Evolutionary conservation across 2,329 filamentous ascomycete genomes (phyloP).

Genomic region (Aspergillus carbonarius): DNA sequence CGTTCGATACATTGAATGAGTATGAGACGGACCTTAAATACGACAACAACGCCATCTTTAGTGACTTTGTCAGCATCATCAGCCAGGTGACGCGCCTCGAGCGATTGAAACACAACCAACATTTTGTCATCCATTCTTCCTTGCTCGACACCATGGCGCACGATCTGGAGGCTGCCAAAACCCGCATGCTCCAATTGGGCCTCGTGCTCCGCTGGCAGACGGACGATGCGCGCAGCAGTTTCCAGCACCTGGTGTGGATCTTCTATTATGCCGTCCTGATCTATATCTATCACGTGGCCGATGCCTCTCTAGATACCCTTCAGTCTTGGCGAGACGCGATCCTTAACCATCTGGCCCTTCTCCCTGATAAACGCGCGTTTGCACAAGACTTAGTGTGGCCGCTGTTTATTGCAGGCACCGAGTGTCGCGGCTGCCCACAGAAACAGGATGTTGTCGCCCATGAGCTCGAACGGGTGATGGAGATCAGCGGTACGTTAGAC

Average conservation of each 20-base stretch:
- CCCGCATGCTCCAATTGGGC: constrained; percentile 16
- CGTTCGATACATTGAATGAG: constrained; percentile 19
- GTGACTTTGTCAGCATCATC: constrained; percentile 25
- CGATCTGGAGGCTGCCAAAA: constrained; percentile 13
- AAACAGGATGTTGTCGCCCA: constrained; percentile 7
- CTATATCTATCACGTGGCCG: constrained; percentile 23
- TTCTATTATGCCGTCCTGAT: constrained; percentile 28
- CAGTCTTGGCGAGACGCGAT: constrained; percentile 10
- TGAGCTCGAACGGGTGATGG: constrained; percentile 12
- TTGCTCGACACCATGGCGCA: constrained; percentile 3
- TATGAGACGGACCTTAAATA: constrained; percentile 11
- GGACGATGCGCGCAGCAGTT: constrained; percentile 14
- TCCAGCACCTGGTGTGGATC: constrained; percentile 23
- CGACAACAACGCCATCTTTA: constrained; percentile 21
- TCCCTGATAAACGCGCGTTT: constrained; percentile 14
- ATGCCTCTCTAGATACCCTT: constrained; percentile 2
- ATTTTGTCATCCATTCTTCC: background rate
- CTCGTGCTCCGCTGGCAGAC: constrained; percentile 18
- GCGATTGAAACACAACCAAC: constrained; percentile 12
- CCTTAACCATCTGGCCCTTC: constrained; percentile 4
- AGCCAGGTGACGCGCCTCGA: constrained; percentile 25
- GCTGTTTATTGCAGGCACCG: constrained; percentile 27
- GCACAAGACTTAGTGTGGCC: constrained; percentile 31
- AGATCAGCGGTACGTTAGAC: constrained; percentile 11
- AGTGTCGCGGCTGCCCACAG: constrained; percentile 11